Evolutionary conservation across 208 protist species (phyloP), one percentile per base, ranked within the genome.

Genomic region (Trypanosoma avium): DNA sequence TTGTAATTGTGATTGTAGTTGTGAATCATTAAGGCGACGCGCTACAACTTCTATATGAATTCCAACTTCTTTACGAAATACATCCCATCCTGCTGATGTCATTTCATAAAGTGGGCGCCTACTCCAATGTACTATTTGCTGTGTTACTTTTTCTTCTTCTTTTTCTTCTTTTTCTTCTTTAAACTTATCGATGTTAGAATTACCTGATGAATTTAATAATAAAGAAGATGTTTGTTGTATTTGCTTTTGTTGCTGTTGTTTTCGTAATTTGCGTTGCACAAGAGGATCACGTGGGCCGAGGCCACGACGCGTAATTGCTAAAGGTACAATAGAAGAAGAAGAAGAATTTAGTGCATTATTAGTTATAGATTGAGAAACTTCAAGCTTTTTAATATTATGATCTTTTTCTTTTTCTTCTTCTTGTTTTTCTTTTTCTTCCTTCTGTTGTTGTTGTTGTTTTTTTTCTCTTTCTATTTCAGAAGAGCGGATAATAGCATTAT

Each of bases 11-110:
- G 19, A 29, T 10, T 21, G 43, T 40, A 45, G 3, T 38, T 42
- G 43, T 36, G 9, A 6, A 4, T 27, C 61, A 29, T 48, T 5
- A 7, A 29, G 2, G 10, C 73, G 62, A 33, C 56, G 68, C 19
- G 55, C 61, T 5, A 90, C 79, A 1, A 82, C 58, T 60, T 91
- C 75, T 4, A 94, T 29, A 6, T 75, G 71, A 56, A 95, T 85
- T 35, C 89, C 89, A 3, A 95, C 27, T 55, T 91, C 73, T 48
- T 84, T 70, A 15, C 86, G 81, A 43, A 95, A 88, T 1, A 89
- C 75, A 21, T 73, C 61, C 85, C 86, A 95, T 56, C 86, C 84
- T 4, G 73, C 75, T 24, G 47, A 27, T 8, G 73, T 86, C 83
- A 95, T 90, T 33, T 75, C 72, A 0, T 71, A 73, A 10, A 85